Evolutionary conservation across 176 grass and related monocot species (phyloP).

Genomic region (Lolium multiflorum): DNA sequence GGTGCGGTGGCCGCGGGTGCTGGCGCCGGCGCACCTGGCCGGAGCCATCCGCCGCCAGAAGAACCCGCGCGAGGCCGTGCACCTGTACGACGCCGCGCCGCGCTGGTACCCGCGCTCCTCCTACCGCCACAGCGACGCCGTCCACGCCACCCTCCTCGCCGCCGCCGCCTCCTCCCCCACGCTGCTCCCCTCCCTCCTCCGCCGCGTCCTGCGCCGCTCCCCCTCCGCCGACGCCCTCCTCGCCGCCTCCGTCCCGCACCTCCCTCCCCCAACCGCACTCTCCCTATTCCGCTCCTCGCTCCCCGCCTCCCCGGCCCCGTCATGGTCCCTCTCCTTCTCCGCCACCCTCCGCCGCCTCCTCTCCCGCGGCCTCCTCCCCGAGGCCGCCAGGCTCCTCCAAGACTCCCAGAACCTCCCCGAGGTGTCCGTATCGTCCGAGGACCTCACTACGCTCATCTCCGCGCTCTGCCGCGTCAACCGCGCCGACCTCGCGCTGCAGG

Average conservation of each 20-base stretch:
- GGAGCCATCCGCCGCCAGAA: constrained; percentile 74
- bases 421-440: constrained; percentile 47
- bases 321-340: constrained; percentile 79
- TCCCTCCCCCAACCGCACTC: constrained; percentile 30
- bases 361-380: constrained; percentile 39
- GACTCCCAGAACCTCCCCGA: constrained; percentile 49
- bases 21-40: constrained; percentile 68
- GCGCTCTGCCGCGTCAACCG: constrained; percentile 42
- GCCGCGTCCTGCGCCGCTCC: constrained; percentile 48
- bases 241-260: constrained; percentile 50
- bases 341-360: constrained; percentile 64
- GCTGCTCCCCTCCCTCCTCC: constrained; percentile 53
- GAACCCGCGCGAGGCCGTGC: constrained; percentile 54
- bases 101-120: constrained; percentile 57
- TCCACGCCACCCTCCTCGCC: constrained; percentile 53
- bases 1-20: constrained; percentile 80
- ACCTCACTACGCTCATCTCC: constrained; percentile 59
- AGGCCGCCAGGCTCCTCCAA: constrained; percentile 53
- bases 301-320: constrained; percentile 54
- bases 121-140: constrained; percentile 70
- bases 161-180: constrained; percentile 36
- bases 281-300: constrained; percentile 59
- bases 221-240: constrained; percentile 62
- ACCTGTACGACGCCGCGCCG: constrained; percentile 59
- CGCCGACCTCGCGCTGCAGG: constrained; percentile 61